Evolutionary conservation across 2,329 filamentous ascomycete species (phyloP).

Genomic region (Pseudogymnoascus sp.): DNA sequence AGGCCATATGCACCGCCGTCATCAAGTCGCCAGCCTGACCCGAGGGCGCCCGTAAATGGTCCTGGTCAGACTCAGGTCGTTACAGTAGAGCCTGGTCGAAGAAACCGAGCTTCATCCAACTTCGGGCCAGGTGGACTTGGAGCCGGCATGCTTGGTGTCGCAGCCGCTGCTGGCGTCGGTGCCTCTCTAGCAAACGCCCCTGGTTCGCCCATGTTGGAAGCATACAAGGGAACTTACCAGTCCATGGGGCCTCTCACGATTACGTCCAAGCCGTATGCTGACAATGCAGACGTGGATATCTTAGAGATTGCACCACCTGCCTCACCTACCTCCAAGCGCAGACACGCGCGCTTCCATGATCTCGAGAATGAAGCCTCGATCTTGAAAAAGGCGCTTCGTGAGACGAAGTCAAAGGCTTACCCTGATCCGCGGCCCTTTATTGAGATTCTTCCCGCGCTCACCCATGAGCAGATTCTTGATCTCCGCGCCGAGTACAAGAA

Average conservation of each 20-base stretch:
- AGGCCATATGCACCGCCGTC: neutral
- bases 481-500: slow-evolving; percentile 87
- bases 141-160: slow-evolving; percentile 24
- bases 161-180: slow-evolving; percentile 24
- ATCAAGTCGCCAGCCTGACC: slow-evolving; percentile 15
- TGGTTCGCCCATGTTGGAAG: slow-evolving; percentile 78
- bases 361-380: slow-evolving; percentile 70
- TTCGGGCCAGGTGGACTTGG: slow-evolving; percentile 21
- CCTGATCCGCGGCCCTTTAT: slow-evolving; percentile 68
- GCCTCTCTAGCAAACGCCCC: slow-evolving; percentile 54
- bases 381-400: slow-evolving; percentile 64
- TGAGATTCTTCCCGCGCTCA: slow-evolving; percentile 75
- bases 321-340: slow-evolving; percentile 46
- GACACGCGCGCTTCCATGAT: slow-evolving; percentile 77
- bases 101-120: slow-evolving; percentile 24
- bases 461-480: slow-evolving; percentile 81
- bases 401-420: slow-evolving; percentile 51
- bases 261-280: slow-evolving; percentile 41
- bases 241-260: slow-evolving; percentile 73
- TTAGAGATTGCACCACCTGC: slow-evolving; percentile 45
- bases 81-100: slow-evolving; percentile 27
- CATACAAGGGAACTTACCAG: slow-evolving; percentile 91
- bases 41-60: slow-evolving; percentile 17
- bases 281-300: slow-evolving; percentile 39
- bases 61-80: slow-evolving; percentile 22